These are phyloP conservation scores for Acacia acuminata DNA, from an alignment of 306 rosid species.

Conservation along the genomic window DNA sequence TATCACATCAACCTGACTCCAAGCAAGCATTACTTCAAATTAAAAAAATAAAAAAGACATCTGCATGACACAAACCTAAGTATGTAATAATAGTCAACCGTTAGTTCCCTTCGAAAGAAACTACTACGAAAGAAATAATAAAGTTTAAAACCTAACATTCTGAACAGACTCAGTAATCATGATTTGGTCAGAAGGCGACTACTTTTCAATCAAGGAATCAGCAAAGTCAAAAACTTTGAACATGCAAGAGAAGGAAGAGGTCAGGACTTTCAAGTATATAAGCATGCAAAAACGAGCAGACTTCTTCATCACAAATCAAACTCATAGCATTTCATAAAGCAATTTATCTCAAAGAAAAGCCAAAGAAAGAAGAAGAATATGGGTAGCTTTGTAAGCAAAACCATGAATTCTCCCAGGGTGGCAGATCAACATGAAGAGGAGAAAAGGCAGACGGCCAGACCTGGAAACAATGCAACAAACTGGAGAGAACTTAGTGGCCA, in stretches of 20 bases:
- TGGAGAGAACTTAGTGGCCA: background rate
- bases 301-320: background rate
- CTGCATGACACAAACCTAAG: background rate
- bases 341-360: background rate
- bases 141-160: background rate
- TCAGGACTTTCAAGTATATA: background rate
- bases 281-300: background rate
- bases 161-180: background rate
- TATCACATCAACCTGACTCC: too few species aligned
- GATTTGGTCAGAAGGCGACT: background rate
- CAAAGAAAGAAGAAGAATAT: background rate
- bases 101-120: background rate
- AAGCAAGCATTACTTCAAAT: too few species aligned
- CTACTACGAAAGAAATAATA: background rate
- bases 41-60: too few species aligned
- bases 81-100: background rate
- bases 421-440: background rate
- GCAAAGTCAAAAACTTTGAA: background rate
- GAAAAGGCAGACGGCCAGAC: conserved; percentile 9
- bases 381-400: background rate
- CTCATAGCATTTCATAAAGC: background rate
- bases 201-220: background rate
- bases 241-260: background rate
- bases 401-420: background rate
- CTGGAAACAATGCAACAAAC: background rate